Conservation (phyloP, 2,329 filamentous ascomycete genomes). For the Penicillium sp. region DNA sequence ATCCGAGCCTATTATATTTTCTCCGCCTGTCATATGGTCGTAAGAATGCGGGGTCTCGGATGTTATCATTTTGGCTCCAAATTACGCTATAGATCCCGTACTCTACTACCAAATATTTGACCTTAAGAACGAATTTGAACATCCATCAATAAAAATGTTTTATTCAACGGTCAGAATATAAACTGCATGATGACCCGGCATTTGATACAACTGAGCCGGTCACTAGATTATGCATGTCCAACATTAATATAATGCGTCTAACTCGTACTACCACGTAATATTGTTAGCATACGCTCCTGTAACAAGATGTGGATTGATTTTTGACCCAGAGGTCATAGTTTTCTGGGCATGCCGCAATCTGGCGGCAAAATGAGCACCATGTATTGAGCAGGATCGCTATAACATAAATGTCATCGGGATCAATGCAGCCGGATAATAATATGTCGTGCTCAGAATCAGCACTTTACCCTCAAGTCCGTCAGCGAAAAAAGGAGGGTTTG, state of each 20-base stretch:
- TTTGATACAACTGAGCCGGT: too few relatives aligned
- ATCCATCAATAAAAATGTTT: neutral
- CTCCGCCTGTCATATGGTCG: neutral
- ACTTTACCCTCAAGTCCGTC: neutral
- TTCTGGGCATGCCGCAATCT: neutral
- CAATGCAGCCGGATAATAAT: neutral
- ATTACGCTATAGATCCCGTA: conserved; percentile 21
- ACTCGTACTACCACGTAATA: too few relatives aligned
- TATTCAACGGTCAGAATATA: too few relatives aligned
- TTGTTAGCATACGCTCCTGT: too few relatives aligned
- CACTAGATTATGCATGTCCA: too few relatives aligned
- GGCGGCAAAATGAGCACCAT: neutral
- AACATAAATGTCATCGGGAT: neutral
- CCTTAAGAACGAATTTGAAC: neutral
- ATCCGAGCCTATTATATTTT: neutral
- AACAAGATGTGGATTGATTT: too few relatives aligned
- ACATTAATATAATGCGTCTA: too few relatives aligned
- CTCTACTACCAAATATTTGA: neutral
- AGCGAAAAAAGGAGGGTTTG: neutral
- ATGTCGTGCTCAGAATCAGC: neutral
- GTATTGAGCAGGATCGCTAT: neutral
- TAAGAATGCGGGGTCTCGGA: conserved; percentile 19
- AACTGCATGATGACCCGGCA: too few relatives aligned
- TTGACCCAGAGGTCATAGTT: neutral
- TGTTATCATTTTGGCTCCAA: conserved; percentile 15